A percentile compares a stretch with the other conserved stretches of the same genome.
phyloP scores from a whole-genome alignment of 2,329 filamentous ascomycete genomes.

The Stromatinia cepivora region DNA sequence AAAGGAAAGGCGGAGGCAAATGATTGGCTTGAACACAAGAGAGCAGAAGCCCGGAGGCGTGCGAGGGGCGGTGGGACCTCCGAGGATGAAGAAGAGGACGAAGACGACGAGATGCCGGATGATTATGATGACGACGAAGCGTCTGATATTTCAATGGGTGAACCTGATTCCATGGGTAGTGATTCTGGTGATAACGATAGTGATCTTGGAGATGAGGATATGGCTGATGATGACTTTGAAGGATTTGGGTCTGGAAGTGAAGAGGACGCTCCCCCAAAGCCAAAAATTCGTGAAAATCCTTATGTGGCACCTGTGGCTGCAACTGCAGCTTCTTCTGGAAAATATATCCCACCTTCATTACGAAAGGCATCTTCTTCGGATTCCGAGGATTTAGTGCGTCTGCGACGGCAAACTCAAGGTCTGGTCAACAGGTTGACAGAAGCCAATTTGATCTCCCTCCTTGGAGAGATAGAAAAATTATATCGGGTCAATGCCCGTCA shows the following conservation, averaged over 20 bases:
- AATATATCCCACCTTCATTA: constrained; percentile 89
- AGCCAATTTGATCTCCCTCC: constrained; percentile 80
- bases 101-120: constrained; percentile 35
- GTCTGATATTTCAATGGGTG: constrained; percentile 38
- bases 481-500: constrained; percentile 86
- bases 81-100: constrained; percentile 27
- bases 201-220: constrained; percentile 41
- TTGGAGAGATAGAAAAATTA: constrained; percentile 77
- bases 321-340: constrained; percentile 53
- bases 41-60: constrained; percentile 47
- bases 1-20: constrained; percentile 59
- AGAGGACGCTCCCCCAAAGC: constrained; percentile 42
- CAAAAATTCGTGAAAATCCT: constrained; percentile 73
- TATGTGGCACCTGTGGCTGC: constrained; percentile 71
- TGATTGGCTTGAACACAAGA: constrained; percentile 60
- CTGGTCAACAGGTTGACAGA: constrained; percentile 92
- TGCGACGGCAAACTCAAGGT: constrained; percentile 82
- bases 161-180: constrained; percentile 39
- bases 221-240: constrained; percentile 45
- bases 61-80: constrained; percentile 16
- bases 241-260: constrained; percentile 44
- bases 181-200: constrained; percentile 33
- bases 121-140: constrained; percentile 40
- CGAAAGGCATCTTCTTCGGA: constrained; percentile 64
- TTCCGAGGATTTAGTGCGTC: constrained; percentile 63